Base-by-base conservation (phyloP, 1,284 basidiomycete species). In the Tetrapyrgos nigripes region DNA sequence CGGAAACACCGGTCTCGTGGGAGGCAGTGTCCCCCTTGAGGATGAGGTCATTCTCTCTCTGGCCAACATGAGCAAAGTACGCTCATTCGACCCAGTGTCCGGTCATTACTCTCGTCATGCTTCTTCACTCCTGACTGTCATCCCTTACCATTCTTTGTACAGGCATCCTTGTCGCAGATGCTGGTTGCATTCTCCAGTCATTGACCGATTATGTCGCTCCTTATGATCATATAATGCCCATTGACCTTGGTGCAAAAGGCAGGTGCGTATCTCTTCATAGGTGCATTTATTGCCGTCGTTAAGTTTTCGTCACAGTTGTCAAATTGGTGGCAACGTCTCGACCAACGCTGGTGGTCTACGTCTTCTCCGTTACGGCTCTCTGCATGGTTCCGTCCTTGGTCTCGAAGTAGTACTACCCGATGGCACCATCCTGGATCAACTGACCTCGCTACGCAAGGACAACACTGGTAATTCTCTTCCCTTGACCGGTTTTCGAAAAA, bases 341-440 rank as follows among this genome's bases (percentile, higher is more conserved):
- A 99, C 97, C 11, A 99, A 99, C 71, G 97, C 97, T 29, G 97
- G 97, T 44, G 97, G 97, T 24, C 83, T 99, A 6, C 88, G 97
- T 2, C 83, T 99, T 47, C 79, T 99, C 48, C 87, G 97, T 29
- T 99, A 99, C 71, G 97, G 97, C 43, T 96, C 94, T 47, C 80
- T 99, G 6, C 97, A 98, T 70, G 97, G 97, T 21, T 92, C 89
- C 13, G 97, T 99, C 0, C 85, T 99, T 1, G 97, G 97, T n/a
- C 82, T 99, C 17, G 97, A 99, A 72, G 96, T 97, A 21, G 97
- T 99, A 6, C 81, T 99, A 28, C 93, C 97, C 1, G 94, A 99
- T 69, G 96, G 97, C n/a, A 94, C 92, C n/a, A 84, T 99, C 60
- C 83, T 97, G 60, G 89, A 96, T 68, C 90, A 92, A 63, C 76